Evolutionary conservation across 192 early-diverging fungal genomes (phyloP), one percentile per base, ranked within the genome.

Genomic region (Coemansia sp.): DNA sequence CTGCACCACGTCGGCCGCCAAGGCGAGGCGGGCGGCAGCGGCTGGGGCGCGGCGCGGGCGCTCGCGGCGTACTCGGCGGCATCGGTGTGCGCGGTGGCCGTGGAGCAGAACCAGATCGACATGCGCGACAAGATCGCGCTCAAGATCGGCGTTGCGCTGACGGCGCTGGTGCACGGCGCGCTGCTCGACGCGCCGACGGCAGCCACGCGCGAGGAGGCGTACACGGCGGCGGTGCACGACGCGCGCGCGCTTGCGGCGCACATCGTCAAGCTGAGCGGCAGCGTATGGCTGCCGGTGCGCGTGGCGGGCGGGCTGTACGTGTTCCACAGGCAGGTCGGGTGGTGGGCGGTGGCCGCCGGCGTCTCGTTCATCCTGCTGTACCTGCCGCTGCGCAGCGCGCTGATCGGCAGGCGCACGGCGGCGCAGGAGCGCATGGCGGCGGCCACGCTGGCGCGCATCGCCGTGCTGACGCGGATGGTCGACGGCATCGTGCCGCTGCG

Each of bases 21-120:
- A 48, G 46, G 18, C 12, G 58, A 36, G 34, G 35, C 30, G 1
- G 3, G 3, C 30, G 3, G 30, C 30, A 30, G 30, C 30, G 3
- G 30, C 30, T 2, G 30, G 49, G 16, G 2, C 4, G 46, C 15
- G 14, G 46, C 8, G 18, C 14, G 0, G 20, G 41, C 60, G 14
- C 59, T 81, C 9, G 43, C 33, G 4, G 2, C 53, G 1, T 81
- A 75, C 43, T 12, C 48, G 0, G 21, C 2, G 0, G 8, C 71
- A 14, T 60, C 69, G 24, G 6, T 72, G 0, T 9, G 36, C 0
- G 69, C 57, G 0, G 65, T 62, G 0, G 18, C 69, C 14, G 38
- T 66, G 14, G 73, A 81, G 78, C 78, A 81, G 46, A 72, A 81
- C 49, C 70, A 75, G n/a, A 76, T 81, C 6, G 78, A 81, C 21